Evolutionary conservation across 306 rosid species (phyloP).

Genomic region (Dryas alaskensis): DNA sequence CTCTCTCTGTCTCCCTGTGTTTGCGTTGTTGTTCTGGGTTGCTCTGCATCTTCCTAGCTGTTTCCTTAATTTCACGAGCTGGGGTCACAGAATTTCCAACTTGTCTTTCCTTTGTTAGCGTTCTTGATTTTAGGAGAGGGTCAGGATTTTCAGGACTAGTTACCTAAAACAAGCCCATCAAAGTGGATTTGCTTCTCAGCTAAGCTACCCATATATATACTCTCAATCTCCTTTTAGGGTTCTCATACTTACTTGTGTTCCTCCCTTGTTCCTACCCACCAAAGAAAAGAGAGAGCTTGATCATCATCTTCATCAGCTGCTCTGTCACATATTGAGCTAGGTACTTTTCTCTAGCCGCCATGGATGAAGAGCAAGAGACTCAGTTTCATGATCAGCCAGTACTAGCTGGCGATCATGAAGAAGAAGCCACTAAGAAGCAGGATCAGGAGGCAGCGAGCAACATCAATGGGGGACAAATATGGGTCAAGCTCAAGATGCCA

Average conservation of each 20-base stretch:
- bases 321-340: neutral
- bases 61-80: neutral
- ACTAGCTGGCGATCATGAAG: neutral
- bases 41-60: neutral
- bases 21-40: neutral
- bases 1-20: neutral
- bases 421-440: neutral
- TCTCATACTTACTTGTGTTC: neutral
- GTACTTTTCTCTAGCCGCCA: neutral
- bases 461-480: slow-evolving; percentile 2
- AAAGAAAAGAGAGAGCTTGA: neutral
- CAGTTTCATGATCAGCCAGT: neutral
- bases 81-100: neutral
- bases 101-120: slow-evolving; percentile 6
- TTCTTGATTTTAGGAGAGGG: slow-evolving; percentile 8
- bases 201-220: slow-evolving; percentile 13
- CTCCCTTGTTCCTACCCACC: slow-evolving; percentile 6
- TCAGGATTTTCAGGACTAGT: slow-evolving; percentile 17
- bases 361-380: slow-evolving; percentile 7
- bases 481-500: slow-evolving; percentile 21
- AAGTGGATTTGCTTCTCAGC: slow-evolving; percentile 20
- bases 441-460: slow-evolving; percentile 2
- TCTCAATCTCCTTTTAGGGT: neutral
- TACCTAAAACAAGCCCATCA: neutral
- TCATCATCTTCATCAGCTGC: neutral